phyloP scores from a whole-genome alignment of 1,284 basidiomycete species.

The Clitocybe nebularis region DNA sequence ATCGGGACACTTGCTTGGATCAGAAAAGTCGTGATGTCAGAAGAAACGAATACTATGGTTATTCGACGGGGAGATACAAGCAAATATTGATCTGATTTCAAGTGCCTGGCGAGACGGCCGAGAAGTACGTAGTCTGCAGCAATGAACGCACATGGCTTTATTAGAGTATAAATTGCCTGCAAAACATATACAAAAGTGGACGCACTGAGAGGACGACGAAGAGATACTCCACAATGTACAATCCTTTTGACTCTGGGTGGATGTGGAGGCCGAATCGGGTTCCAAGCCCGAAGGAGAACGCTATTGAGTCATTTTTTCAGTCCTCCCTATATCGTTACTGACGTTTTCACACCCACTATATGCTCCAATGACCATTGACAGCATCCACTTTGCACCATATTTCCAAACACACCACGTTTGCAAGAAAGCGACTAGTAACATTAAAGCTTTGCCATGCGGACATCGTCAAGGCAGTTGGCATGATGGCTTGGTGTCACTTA shows the following conservation, averaged over 20 bases:
- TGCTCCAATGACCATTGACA: constrained; percentile 60
- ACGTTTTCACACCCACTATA: constrained; percentile 51
- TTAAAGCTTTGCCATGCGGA: constrained; percentile 36
- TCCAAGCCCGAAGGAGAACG: constrained; percentile 49
- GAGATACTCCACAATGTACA: constrained; percentile 59
- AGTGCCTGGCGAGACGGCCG: constrained; percentile 53
- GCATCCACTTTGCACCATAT: constrained; percentile 59
- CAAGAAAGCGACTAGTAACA: constrained; percentile 46
- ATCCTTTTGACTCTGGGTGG: constrained; percentile 39
- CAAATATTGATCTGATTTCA: constrained; percentile 50
- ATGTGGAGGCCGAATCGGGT: constrained; percentile 46
- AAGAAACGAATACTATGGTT: constrained; percentile 49
- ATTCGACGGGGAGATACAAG: constrained; percentile 50
- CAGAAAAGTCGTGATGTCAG: constrained; percentile 66
- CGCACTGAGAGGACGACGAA: constrained; percentile 63
- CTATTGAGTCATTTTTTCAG: constrained; percentile 29
- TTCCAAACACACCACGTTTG: constrained; percentile 46
- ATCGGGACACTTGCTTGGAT: constrained; percentile 42
- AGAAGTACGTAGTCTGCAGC: constrained; percentile 70
- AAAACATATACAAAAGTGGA: constrained; percentile 10
- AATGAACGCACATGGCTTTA: constrained; percentile 71
- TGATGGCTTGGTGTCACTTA: too few relatives aligned
- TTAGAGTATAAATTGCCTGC: constrained; percentile 1
- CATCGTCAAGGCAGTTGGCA: too few relatives aligned
- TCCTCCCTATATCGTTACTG: too few relatives aligned